Conservation (phyloP, 2,329 filamentous ascomycete genomes). For the Verticillium klebahnii region DNA sequence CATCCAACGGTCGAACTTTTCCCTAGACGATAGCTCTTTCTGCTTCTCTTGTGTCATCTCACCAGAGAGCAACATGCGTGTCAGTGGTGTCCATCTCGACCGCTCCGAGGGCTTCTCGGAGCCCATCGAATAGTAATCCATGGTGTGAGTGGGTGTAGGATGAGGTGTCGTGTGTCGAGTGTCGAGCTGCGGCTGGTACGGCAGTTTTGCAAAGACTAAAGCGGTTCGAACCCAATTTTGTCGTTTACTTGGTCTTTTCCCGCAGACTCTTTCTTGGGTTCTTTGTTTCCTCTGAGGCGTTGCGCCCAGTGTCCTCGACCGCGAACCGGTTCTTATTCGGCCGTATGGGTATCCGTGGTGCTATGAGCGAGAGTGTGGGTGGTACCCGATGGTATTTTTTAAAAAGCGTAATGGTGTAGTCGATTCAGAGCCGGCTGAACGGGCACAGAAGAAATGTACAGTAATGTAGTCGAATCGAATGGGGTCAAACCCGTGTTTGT, state of each 20-base stretch:
- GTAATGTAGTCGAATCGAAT: conserved; percentile 2
- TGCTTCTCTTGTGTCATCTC: conserved; percentile 74
- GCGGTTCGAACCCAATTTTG: neutral
- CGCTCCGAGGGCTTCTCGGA: conserved; percentile 57
- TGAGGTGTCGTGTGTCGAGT: neutral
- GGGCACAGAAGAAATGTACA: conserved; percentile 14
- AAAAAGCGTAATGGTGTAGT: conserved; percentile 1
- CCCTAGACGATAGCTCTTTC: conserved; percentile 61
- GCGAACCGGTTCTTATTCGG: neutral
- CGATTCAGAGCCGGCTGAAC: conserved; percentile 55
- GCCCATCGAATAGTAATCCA: conserved; percentile 25
- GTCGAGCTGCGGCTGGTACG: neutral
- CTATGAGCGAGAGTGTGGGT: conserved; percentile 4
- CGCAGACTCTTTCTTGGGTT: conserved; percentile 11
- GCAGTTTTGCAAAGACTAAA: neutral
- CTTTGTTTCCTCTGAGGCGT: conserved; percentile 1
- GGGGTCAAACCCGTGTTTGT: neutral
- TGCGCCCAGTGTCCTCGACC: neutral
- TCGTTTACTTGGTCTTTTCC: conserved; percentile 8
- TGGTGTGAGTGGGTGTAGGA: conserved; percentile 16
- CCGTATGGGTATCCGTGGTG: neutral
- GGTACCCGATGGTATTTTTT: conserved; percentile 1
- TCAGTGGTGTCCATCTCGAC: conserved; percentile 77
- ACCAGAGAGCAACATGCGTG: conserved; percentile 76
- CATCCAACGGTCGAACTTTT: conserved; percentile 83